Conservation (phyloP, 768 basidiomycete species). For the Trametes cinnabarina region DNA sequence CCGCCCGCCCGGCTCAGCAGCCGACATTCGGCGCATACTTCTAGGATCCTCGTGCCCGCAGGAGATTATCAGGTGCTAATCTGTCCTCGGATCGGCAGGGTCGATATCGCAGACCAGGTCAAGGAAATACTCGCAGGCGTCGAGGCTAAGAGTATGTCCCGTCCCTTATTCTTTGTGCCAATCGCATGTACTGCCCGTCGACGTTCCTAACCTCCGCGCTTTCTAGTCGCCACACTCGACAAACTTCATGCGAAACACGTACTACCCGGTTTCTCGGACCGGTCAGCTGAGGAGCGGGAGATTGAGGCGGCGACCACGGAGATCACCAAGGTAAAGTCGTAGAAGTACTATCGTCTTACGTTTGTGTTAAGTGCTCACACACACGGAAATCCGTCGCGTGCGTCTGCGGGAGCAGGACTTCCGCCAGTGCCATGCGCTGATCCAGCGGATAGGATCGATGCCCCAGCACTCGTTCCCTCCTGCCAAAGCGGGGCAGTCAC, state of each 20-base stretch:
- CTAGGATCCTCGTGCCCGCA: background rate
- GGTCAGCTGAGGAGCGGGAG: conserved; percentile 88
- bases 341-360: conserved; percentile 5
- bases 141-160: conserved; percentile 72
- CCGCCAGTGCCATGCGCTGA: conserved; percentile 48
- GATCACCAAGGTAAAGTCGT: conserved; percentile 72
- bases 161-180: conserved; percentile 4
- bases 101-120: conserved; percentile 89
- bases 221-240: conserved; percentile 80
- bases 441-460: conserved; percentile 67
- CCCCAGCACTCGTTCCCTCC: conserved; percentile 67
- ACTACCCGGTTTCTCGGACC: conserved; percentile 95
- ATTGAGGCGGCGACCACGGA: conserved; percentile 83
- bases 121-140: conserved; percentile 69
- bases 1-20: background rate
- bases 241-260: conserved; percentile 96
- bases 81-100: conserved; percentile 51
- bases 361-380: conserved; percentile 4
- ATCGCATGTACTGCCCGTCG: conserved; percentile 15
- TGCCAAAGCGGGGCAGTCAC: conserved; percentile 40
- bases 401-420: conserved; percentile 32
- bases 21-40: background rate
- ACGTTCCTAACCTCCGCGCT: conserved; percentile 3
- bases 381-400: background rate
- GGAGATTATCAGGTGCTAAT: conserved; percentile 18